Evolutionary conservation across 768 basidiomycete species (phyloP).

Genomic region (Russula virescens): DNA sequence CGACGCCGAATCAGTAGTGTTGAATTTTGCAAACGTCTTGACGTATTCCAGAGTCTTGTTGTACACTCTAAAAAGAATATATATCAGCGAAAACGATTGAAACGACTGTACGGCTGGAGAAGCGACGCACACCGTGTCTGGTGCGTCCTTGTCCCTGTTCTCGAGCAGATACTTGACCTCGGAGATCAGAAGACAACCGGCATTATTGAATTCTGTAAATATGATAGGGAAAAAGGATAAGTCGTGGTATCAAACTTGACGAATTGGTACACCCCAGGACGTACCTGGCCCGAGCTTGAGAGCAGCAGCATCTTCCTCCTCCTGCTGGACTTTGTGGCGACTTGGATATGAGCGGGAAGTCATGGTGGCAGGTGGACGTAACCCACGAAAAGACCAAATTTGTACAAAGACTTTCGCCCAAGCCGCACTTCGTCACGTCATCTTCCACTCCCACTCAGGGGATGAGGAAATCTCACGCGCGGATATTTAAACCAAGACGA

Average conservation of each 20-base stretch:
- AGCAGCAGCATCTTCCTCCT: constrained; percentile 83
- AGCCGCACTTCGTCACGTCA: too few species aligned
- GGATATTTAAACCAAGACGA: constrained; percentile 20
- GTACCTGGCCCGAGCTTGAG: constrained; percentile 75
- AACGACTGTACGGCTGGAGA: not conserved
- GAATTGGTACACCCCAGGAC: constrained; percentile 3
- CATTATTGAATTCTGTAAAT: constrained; percentile 77
- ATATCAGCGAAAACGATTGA: not conserved
- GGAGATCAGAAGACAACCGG: constrained; percentile 84
- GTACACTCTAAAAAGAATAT: constrained; percentile 55
- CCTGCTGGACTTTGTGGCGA: constrained; percentile 57
- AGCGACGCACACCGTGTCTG: constrained; percentile 69
- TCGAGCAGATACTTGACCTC: constrained; percentile 90
- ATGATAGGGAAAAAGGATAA: not conserved
- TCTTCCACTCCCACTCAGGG: too few species aligned
- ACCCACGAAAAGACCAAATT: not conserved
- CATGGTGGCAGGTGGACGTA: constrained; percentile 32
- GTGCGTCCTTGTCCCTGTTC: constrained; percentile 81
- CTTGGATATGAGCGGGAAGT: constrained; percentile 48
- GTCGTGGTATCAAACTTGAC: not conserved
- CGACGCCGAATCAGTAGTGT: constrained; percentile 74
- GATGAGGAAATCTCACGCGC: not conserved
- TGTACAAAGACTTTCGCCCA: not conserved
- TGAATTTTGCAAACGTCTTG: constrained; percentile 86
- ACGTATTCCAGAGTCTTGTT: constrained; percentile 93